A percentile compares a stretch with the other conserved stretches of the same genome.
Conservation (phyloP, 2,329 filamentous ascomycete genomes). For the Fusarium nodosum region DNA sequence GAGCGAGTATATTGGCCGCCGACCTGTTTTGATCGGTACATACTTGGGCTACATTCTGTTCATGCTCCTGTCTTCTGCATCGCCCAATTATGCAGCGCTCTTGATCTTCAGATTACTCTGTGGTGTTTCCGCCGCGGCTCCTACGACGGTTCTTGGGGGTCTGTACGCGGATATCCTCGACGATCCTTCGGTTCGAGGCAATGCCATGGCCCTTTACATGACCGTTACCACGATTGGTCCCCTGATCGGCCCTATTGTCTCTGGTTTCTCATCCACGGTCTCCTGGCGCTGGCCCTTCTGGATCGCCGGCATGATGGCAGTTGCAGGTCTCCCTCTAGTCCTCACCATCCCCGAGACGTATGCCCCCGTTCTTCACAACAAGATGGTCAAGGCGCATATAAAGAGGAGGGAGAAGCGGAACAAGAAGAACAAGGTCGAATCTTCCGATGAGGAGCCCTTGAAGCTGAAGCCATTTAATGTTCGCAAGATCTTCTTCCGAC, state of each 20-base stretch:
- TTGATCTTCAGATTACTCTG: slow-evolving; percentile 58
- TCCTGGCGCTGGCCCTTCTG: slow-evolving; percentile 60
- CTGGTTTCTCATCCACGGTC: slow-evolving; percentile 63
- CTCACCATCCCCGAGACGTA: slow-evolving; percentile 63
- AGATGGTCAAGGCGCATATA: slow-evolving; percentile 61
- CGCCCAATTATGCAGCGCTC: slow-evolving; percentile 59
- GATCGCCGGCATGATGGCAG: slow-evolving; percentile 54
- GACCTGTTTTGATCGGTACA: slow-evolving; percentile 53
- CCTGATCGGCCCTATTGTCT: slow-evolving; percentile 65
- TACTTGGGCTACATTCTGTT: slow-evolving; percentile 54
- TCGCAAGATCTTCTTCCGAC: slow-evolving; percentile 64
- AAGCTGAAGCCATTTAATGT: slow-evolving; percentile 55
- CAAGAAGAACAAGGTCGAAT: slow-evolving; percentile 56
- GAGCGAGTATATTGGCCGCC: slow-evolving; percentile 54
- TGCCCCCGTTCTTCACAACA: slow-evolving; percentile 64
- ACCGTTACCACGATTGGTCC: slow-evolving; percentile 52
- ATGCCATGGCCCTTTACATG: slow-evolving; percentile 55
- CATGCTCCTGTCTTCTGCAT: slow-evolving; percentile 55
- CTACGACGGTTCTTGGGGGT: slow-evolving; percentile 53
- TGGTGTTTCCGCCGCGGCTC: slow-evolving; percentile 53
- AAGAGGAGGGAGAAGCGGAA: slow-evolving; percentile 61
- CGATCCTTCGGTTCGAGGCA: slow-evolving; percentile 51
- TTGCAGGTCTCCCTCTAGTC: slow-evolving; percentile 50
- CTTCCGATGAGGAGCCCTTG: slow-evolving; percentile 56
- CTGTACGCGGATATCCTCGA: slow-evolving; percentile 54